Conservation (phyloP, 805 yeast species). For the Pichia eremophila region DNA sequence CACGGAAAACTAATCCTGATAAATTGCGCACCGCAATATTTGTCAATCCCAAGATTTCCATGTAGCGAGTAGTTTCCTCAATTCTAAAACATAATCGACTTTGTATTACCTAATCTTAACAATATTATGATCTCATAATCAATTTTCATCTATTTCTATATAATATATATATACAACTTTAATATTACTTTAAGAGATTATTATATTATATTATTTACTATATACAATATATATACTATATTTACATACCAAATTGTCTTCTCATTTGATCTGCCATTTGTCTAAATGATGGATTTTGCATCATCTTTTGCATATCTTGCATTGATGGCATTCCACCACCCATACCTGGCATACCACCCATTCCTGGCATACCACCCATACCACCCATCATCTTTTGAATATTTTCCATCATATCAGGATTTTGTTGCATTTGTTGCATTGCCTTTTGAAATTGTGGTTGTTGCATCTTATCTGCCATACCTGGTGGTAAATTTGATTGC, state of each 20-base stretch:
- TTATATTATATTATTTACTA: no score
- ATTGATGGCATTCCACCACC: constrained; percentile 32
- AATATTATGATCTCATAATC: no score
- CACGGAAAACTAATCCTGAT: no score
- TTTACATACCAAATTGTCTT: constrained; percentile 18
- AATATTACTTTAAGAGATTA: no score
- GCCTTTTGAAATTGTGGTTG: constrained; percentile 32
- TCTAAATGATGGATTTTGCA: constrained; percentile 68
- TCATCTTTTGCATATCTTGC: constrained; percentile 36
- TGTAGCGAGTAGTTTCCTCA: no score
- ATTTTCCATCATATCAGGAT: constrained; percentile 67
- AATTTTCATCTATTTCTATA: no score
- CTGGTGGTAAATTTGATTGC: constrained; percentile 39
- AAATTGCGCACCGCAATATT: no score
- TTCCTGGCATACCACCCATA: constrained; percentile 46
- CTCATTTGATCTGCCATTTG: constrained; percentile 44
- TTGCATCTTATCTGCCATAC: constrained; percentile 20
- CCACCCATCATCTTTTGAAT: constrained; percentile 71
- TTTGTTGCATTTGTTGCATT: constrained; percentile 55
- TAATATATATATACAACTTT: no score
- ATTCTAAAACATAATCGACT: no score
- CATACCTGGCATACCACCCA: constrained; percentile 48
- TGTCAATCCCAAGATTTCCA: no score
- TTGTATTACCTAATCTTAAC: no score
- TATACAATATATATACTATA: no score